These are phyloP conservation scores for Lactifluus subvellereus DNA, from an alignment of 768 basidiomycete genomes.

Conservation along the genomic window DNA sequence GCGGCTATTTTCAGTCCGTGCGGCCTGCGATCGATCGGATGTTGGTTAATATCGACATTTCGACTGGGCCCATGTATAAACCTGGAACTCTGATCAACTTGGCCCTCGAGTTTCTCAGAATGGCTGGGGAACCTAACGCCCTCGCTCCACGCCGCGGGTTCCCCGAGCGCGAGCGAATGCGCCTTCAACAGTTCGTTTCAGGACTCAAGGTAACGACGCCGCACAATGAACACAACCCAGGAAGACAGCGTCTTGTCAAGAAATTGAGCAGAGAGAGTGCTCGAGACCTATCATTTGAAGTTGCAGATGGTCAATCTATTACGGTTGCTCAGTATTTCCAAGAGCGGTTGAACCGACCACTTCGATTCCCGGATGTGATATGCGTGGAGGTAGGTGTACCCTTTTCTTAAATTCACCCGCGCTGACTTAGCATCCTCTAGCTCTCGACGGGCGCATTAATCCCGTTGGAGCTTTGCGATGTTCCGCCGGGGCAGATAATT, in stretches of 20 bases:
- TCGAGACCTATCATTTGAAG: constrained; percentile 44
- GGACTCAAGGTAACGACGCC: constrained; percentile 47
- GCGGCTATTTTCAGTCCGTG: constrained; percentile 76
- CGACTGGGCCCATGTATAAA: constrained; percentile 70
- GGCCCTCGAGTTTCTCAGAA: constrained; percentile 49
- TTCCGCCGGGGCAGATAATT: constrained; percentile 62
- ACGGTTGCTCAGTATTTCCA: constrained; percentile 60
- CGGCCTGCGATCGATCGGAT: constrained; percentile 58
- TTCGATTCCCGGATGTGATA: constrained; percentile 57
- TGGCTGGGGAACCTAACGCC: constrained; percentile 28
- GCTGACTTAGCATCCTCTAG: constrained; percentile 31
- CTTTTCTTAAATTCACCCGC: neutral
- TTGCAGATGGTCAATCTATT: constrained; percentile 48
- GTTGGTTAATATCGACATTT: constrained; percentile 70
- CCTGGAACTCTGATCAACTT: constrained; percentile 52
- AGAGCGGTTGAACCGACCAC: constrained; percentile 42
- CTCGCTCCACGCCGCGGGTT: constrained; percentile 39
- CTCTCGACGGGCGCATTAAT: constrained; percentile 54
- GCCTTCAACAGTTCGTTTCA: constrained; percentile 49
- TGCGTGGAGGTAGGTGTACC: constrained; percentile 55
- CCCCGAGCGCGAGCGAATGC: constrained; percentile 44
- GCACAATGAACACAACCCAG: constrained; percentile 14
- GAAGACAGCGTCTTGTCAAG: constrained; percentile 51
- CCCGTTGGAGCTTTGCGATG: constrained; percentile 61
- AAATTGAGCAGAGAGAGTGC: constrained; percentile 52